Evolutionary conservation across 139 green algal genomes (phyloP).

Genomic region (Pleodorina starrii): DNA sequence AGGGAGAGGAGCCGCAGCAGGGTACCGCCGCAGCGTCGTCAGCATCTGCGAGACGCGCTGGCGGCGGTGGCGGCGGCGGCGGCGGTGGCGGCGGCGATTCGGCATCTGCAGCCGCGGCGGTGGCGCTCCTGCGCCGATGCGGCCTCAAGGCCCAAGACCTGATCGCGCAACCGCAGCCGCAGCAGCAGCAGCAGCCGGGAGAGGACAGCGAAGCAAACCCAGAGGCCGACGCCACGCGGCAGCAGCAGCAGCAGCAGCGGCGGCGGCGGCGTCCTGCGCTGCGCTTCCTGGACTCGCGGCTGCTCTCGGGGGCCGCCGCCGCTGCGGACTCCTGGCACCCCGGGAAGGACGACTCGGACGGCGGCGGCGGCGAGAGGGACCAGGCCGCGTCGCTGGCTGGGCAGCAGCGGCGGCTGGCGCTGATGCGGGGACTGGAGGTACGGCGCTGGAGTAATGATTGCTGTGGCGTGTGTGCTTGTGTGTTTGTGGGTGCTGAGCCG

Average conservation of each 20-base stretch:
- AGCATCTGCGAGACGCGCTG: neutral
- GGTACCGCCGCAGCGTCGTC: neutral
- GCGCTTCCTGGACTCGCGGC: neutral
- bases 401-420: neutral
- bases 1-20: no score
- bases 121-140: slow-evolving; percentile 10
- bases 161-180: neutral
- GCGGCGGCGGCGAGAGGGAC: neutral
- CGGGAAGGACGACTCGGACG: neutral
- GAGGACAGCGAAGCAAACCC: neutral
- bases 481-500: no score
- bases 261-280: neutral
- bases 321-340: neutral
- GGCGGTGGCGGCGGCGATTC: neutral
- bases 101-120: neutral
- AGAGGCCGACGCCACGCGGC: neutral
- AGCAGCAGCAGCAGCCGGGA: neutral
- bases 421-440: slow-evolving; percentile 4
- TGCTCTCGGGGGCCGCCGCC: neutral
- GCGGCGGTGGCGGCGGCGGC: neutral
- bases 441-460: neutral
- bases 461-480: no score
- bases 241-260: neutral
- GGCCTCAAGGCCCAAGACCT: neutral
- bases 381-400: neutral